Conservation (phyloP, 768 basidiomycete genomes). For the Podaxis sp. region DNA sequence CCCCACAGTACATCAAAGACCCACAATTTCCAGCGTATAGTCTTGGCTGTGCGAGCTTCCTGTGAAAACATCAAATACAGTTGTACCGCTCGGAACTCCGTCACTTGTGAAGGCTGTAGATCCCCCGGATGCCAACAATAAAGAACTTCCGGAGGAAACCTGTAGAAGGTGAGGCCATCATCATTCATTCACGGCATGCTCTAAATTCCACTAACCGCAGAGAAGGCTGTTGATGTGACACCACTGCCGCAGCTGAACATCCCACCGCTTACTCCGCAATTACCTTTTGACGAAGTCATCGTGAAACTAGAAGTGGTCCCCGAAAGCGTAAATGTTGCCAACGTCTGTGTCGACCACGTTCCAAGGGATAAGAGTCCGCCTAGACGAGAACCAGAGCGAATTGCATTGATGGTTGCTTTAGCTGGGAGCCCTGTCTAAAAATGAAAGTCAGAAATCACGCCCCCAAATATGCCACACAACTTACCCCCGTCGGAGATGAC, state of each 20-base stretch:
- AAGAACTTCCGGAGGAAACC: conserved; percentile 46
- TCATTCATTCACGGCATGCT: conserved; percentile 4
- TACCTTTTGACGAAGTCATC: conserved; percentile 58
- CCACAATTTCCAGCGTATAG: conserved; percentile 39
- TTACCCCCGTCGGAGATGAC: conserved; percentile 20
- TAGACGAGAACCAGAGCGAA: conserved; percentile 32
- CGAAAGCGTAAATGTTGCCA: conserved; percentile 52
- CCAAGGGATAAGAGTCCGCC: conserved; percentile 57
- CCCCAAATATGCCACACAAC: conserved; percentile 1
- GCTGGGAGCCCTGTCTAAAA: conserved; percentile 35
- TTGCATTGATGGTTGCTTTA: conserved; percentile 46
- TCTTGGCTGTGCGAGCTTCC: conserved; percentile 32
- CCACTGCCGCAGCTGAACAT: conserved; percentile 52
- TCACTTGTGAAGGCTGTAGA: conserved; percentile 52
- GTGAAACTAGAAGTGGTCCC: conserved; percentile 53
- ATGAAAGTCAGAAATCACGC: conserved; percentile 1
- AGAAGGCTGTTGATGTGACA: conserved; percentile 46
- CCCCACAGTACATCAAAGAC: conserved; percentile 23
- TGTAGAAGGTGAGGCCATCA: conserved; percentile 18
- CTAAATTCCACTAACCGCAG: conserved; percentile 41
- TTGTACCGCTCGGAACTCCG: conserved; percentile 49
- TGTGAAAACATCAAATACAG: conserved; percentile 39
- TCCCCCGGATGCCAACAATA: conserved; percentile 50
- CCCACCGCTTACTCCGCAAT: conserved; percentile 49
- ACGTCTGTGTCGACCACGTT: conserved; percentile 63